Evolutionary conservation across 371 early-diverging fungal species (phyloP).

Genomic region (Parasitella parasitica): DNA sequence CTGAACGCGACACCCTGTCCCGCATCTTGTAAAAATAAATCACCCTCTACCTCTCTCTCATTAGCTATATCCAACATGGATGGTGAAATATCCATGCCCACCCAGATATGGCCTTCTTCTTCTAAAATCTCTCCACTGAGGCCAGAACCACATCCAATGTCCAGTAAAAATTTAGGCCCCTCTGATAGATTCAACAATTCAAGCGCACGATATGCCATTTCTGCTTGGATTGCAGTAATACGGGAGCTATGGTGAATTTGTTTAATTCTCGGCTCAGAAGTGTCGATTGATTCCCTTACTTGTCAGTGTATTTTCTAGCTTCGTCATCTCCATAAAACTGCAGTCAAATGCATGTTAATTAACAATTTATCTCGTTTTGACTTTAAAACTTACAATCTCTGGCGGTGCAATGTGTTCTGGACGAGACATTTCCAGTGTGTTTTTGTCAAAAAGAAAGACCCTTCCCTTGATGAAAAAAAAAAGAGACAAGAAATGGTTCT

Average conservation of each 20-base stretch:
- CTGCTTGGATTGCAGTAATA: conserved; percentile 89
- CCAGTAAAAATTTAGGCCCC: conserved; percentile 63
- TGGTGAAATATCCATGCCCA: conserved; percentile 95
- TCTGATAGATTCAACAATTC: conserved; percentile 87
- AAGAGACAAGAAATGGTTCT: too few relatives aligned
- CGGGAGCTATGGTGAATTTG: conserved; percentile 65
- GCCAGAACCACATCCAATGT: conserved; percentile 56
- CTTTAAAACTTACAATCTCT: conserved; percentile 74
- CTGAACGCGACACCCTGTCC: conserved; percentile 95
- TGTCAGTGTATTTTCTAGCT: conserved; percentile 93
- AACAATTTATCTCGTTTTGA: not conserved
- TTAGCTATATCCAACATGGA: conserved; percentile 89
- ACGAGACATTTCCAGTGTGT: conserved; percentile 68
- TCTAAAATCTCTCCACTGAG: conserved; percentile 94
- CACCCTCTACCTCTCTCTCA: conserved; percentile 87
- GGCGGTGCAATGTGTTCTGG: conserved; percentile 97
- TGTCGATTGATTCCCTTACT: conserved; percentile 54
- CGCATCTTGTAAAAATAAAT: conserved; percentile 94
- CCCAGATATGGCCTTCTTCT: conserved; percentile 94
- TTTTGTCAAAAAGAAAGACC: not conserved
- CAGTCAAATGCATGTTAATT: conserved; percentile 22
- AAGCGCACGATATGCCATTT: conserved; percentile 90
- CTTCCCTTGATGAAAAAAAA: not conserved
- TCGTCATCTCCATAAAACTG: conserved; percentile 88
- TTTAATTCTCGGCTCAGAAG: too few relatives aligned